Percentiles rank a stretch among this genome's conserved stretches.
Evolutionary conservation across 2,329 filamentous ascomycete genomes (phyloP).

Genomic region (Helicocarpus griseus): DNA sequence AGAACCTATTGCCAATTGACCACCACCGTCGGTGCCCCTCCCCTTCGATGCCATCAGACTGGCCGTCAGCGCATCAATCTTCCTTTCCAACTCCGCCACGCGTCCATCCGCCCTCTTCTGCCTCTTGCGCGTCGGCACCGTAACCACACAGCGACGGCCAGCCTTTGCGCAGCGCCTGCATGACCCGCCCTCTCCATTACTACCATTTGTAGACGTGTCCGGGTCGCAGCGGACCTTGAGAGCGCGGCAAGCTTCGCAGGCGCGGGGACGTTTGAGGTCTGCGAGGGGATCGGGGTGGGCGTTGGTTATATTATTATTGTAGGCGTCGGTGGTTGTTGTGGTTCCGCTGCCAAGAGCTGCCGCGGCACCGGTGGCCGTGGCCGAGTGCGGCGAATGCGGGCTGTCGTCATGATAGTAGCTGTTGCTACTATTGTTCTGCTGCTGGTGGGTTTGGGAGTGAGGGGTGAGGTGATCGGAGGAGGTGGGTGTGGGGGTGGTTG

Average conservation of each 20-base stretch:
- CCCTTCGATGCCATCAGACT: constrained; percentile 54
- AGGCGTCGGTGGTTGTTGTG: too few species aligned
- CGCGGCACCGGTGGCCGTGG: too few species aligned
- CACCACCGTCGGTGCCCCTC: constrained; percentile 10
- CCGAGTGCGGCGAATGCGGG: background rate
- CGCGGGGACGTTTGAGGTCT: constrained; percentile 58
- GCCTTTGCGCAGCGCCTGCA: constrained; percentile 74
- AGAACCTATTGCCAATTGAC: background rate
- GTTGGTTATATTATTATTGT: background rate
- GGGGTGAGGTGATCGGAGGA: background rate
- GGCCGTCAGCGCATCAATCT: constrained; percentile 80
- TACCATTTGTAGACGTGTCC: too few species aligned
- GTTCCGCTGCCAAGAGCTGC: background rate
- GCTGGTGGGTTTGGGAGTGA: too few species aligned
- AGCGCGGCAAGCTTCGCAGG: constrained; percentile 65
- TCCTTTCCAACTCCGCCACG: constrained; percentile 83
- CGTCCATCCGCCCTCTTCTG: constrained; percentile 88
- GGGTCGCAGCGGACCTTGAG: constrained; percentile 81
- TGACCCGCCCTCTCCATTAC: constrained; percentile 49
- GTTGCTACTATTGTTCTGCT: too few species aligned
- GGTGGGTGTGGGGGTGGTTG: background rate
- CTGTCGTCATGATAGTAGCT: background rate
- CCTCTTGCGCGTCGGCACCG: constrained; percentile 63
- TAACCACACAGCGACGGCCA: constrained; percentile 66
- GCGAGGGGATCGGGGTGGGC: constrained; percentile 20